Evolutionary conservation across 139 green algal species (phyloP).

Genomic region (Coelastrella sp.): DNA sequence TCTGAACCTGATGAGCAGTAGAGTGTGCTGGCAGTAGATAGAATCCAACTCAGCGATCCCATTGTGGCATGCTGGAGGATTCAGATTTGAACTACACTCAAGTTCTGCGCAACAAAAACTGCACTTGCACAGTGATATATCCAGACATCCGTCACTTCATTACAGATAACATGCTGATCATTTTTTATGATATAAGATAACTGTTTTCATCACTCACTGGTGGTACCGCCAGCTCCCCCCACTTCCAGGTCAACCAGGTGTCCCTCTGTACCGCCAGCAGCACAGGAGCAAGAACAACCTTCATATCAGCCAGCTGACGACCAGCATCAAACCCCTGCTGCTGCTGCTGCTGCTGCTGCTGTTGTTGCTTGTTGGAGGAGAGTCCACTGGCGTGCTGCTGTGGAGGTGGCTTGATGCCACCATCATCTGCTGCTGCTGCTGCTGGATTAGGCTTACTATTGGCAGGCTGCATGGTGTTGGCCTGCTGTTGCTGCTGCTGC

Average conservation of each 20-base stretch:
- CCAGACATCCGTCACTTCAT: too few species aligned
- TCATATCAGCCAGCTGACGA: not conserved
- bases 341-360: not conserved
- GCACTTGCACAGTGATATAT: too few species aligned
- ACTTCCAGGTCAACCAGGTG: conserved; percentile 31
- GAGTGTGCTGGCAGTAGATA: too few species aligned
- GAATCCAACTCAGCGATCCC: too few species aligned
- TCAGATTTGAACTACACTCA: too few species aligned
- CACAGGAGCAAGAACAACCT: conserved; percentile 23
- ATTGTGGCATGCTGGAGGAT: too few species aligned
- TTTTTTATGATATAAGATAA: too few species aligned
- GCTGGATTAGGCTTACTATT: not conserved
- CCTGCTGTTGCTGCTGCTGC: conserved; percentile 2
- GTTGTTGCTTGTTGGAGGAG: not conserved
- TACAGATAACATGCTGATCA: too few species aligned
- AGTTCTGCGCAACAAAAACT: too few species aligned
- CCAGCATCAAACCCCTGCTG: not conserved
- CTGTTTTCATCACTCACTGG: conserved; percentile 10
- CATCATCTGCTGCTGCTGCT: conserved; percentile 36
- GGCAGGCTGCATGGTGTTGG: not conserved
- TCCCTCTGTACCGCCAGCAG: conserved; percentile 20
- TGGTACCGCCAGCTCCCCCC: conserved; percentile 10
- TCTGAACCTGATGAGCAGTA: too few species aligned
- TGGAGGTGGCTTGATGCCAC: too few species aligned
- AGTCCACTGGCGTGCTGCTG: too few species aligned